Evolutionary conservation across 768 basidiomycete species (phyloP).

Genomic region (Podaxis pistillaris): DNA sequence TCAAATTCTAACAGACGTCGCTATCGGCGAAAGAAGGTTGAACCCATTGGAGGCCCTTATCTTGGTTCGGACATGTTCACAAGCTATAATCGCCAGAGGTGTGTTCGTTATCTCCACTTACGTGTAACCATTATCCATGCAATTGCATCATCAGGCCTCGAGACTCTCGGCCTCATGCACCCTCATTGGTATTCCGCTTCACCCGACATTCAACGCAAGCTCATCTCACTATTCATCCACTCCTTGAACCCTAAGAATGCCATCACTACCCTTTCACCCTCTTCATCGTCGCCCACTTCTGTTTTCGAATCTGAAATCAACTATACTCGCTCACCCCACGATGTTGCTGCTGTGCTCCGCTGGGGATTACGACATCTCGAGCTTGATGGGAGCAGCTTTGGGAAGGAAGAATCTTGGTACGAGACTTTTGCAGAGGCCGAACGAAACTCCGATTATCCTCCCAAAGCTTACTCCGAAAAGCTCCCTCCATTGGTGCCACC

Average conservation of each 20-base stretch:
- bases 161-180: slow-evolving; percentile 81
- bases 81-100: slow-evolving; percentile 65
- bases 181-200: slow-evolving; percentile 83
- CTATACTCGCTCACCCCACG: slow-evolving; percentile 67
- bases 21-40: slow-evolving; percentile 57
- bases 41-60: slow-evolving; percentile 61
- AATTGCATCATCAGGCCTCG: slow-evolving; percentile 52
- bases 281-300: slow-evolving; percentile 39
- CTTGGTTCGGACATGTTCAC: slow-evolving; percentile 67
- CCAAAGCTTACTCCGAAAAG: slow-evolving; percentile 58
- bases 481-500: slow-evolving; percentile 60
- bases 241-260: slow-evolving; percentile 52
- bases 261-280: slow-evolving; percentile 49
- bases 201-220: slow-evolving; percentile 59
- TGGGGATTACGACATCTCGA: slow-evolving; percentile 79
- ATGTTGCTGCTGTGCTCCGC: slow-evolving; percentile 76
- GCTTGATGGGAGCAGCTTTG: slow-evolving; percentile 59
- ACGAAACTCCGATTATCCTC: slow-evolving; percentile 56
- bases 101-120: slow-evolving; percentile 23
- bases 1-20: slow-evolving; percentile 46
- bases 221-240: slow-evolving; percentile 71
- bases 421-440: slow-evolving; percentile 59
- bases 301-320: slow-evolving; percentile 65
- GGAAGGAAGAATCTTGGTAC: slow-evolving; percentile 69
- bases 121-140: slow-evolving; percentile 9